phyloP scores from a whole-genome alignment of 768 basidiomycete species.

The Sporobolomyces pararoseus region DNA sequence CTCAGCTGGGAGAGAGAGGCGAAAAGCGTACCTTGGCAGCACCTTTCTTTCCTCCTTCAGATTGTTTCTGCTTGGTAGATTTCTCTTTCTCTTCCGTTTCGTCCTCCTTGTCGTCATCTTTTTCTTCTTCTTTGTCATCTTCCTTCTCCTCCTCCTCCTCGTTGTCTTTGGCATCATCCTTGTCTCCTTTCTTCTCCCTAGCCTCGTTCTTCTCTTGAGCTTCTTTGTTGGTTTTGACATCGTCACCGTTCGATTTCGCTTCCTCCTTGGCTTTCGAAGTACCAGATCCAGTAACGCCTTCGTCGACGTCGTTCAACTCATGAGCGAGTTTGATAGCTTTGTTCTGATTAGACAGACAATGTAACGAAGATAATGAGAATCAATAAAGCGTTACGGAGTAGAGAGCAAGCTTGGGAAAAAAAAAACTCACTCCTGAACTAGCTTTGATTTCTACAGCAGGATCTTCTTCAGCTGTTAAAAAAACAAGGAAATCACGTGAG shows the following conservation, averaged over 20 bases:
- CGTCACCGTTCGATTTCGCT: slow-evolving; percentile 14
- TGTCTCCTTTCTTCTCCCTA: slow-evolving; percentile 4
- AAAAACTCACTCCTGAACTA: slow-evolving; percentile 16
- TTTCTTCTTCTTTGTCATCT: neutral
- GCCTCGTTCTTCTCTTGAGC: slow-evolving; percentile 4
- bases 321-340: slow-evolving; percentile 36
- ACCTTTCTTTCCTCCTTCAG: slow-evolving; percentile 32
- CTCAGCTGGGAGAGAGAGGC: no score
- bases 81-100: neutral
- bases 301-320: slow-evolving; percentile 36
- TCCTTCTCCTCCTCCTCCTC: neutral
- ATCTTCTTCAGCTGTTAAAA: slow-evolving; percentile 31
- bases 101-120: no score
- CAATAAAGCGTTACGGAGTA: neutral
- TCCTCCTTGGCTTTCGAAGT: slow-evolving; percentile 31
- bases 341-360: slow-evolving; percentile 14
- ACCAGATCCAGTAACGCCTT: slow-evolving; percentile 11
- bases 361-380: neutral
- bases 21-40: slow-evolving; percentile 29
- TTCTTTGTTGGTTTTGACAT: slow-evolving; percentile 17
- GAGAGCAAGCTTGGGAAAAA: neutral
- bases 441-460: slow-evolving; percentile 37
- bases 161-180: neutral
- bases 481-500: no score
- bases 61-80: slow-evolving; percentile 10